phyloP scores from a whole-genome alignment of 306 rosid species.

The Nissolia schottii region DNA sequence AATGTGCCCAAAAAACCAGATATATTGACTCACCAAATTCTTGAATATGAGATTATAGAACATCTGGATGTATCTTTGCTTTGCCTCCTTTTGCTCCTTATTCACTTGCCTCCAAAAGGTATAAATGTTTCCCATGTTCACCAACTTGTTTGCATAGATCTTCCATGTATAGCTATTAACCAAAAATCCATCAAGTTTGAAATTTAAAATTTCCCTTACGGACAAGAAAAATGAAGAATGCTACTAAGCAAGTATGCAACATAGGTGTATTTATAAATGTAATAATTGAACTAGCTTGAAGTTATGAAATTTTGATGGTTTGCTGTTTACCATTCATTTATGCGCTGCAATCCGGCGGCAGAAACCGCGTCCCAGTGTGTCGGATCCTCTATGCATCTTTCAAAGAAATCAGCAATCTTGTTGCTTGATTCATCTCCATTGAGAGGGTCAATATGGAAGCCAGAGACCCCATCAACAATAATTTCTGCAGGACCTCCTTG shows the following conservation, averaged over 20 bases:
- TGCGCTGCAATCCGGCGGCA: conserved; percentile 56
- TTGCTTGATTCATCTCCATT: conserved; percentile 66
- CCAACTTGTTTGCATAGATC: conserved; percentile 73
- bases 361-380: conserved; percentile 57
- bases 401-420: conserved; percentile 80
- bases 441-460: conserved; percentile 81
- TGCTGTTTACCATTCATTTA: conserved; percentile 62
- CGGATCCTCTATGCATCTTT: conserved; percentile 51
- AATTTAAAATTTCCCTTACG: too few relatives aligned
- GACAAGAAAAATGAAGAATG: too few relatives aligned
- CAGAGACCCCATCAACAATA: conserved; percentile 68
- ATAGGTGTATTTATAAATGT: not conserved
- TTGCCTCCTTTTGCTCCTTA: conserved; percentile 64
- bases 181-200: not conserved
- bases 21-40: conserved; percentile 49
- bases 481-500: conserved; percentile 98
- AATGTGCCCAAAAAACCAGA: not conserved
- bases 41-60: conserved; percentile 65
- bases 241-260: not conserved
- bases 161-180: conserved; percentile 83
- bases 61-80: conserved; percentile 68
- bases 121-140: conserved; percentile 71
- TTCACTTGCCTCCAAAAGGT: conserved; percentile 68
- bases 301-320: not conserved
- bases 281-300: not conserved